Evolutionary conservation across 2,329 filamentous ascomycete genomes (phyloP).

Genomic region (Purpureocillium lavendulum): DNA sequence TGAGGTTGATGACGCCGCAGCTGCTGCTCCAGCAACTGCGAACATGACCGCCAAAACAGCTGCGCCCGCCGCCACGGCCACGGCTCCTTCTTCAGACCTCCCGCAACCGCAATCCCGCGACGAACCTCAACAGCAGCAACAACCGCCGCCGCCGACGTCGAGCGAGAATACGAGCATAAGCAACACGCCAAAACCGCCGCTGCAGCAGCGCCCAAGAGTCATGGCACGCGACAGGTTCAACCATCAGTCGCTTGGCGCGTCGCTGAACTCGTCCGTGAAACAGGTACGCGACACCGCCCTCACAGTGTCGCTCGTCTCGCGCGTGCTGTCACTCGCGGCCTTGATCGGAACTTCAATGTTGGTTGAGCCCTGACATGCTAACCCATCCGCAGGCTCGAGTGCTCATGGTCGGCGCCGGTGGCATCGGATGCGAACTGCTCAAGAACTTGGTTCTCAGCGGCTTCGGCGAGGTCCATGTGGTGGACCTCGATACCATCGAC

Average conservation of each 20-base stretch:
- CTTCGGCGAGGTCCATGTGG: slow-evolving; percentile 87
- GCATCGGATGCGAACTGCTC: slow-evolving; percentile 93
- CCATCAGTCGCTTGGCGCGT: slow-evolving; percentile 57
- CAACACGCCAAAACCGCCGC: slow-evolving; percentile 10
- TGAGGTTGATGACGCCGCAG: slow-evolving; percentile 1
- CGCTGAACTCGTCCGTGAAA: slow-evolving; percentile 57
- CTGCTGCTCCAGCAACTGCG: neutral
- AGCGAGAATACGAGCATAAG: slow-evolving; percentile 9
- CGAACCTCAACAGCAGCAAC: slow-evolving; percentile 6
- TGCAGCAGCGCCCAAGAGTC: slow-evolving; percentile 16
- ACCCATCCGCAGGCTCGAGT: slow-evolving; percentile 59
- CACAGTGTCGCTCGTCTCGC: no score
- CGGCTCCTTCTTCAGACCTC: neutral
- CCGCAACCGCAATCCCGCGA: slow-evolving; percentile 2
- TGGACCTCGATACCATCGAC: slow-evolving; percentile 97
- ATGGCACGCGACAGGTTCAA: slow-evolving; percentile 45
- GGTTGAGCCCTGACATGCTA: no score
- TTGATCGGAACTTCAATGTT: no score
- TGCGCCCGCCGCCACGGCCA: neutral
- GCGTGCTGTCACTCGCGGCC: no score
- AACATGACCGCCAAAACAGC: neutral
- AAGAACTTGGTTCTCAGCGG: slow-evolving; percentile 92
- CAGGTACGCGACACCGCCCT: neutral
- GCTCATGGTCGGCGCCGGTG: slow-evolving; percentile 90
- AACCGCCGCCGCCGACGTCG: slow-evolving; percentile 4